phyloP scores from a whole-genome alignment of 73 alveolate genomes.

The Diophrys sp. region DNA sequence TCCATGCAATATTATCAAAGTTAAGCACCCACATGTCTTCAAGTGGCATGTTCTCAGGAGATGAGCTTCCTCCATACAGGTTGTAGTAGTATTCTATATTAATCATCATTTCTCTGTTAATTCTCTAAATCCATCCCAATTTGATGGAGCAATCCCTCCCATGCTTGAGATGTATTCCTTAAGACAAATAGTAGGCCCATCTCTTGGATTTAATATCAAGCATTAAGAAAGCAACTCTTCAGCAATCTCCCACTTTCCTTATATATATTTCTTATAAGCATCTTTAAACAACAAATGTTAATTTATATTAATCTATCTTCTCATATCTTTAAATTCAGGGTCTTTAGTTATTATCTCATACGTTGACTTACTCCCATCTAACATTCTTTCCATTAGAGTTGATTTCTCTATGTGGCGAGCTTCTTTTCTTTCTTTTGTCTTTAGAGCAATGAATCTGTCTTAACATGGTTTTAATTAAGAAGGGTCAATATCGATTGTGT shows the following conservation, averaged over 20 bases:
- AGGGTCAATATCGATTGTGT: constrained; percentile 11
- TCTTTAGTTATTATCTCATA: too few relatives aligned
- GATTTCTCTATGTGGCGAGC: too few relatives aligned
- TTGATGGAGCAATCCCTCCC: too few relatives aligned
- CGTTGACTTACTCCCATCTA: too few relatives aligned
- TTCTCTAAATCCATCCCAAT: constrained; percentile 68
- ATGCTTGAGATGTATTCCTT: constrained; percentile 32
- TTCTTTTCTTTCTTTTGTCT: too few relatives aligned
- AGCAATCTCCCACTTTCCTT: constrained; percentile 62
- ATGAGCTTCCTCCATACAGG: constrained; percentile 33
- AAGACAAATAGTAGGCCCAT: constrained; percentile 13
- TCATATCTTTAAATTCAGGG: too few relatives aligned
- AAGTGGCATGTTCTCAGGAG: constrained; percentile 24
- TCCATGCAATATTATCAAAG: constrained; percentile 29
- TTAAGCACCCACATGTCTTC: constrained; percentile 46
- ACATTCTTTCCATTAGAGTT: too few relatives aligned
- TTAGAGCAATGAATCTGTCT: too few relatives aligned
- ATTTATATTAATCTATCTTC: neutral
- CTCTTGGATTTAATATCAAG: neutral
- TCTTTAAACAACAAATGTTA: constrained; percentile 10
- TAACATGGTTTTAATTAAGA: too few relatives aligned
- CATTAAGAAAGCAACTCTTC: constrained; percentile 23
- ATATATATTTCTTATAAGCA: constrained; percentile 35
- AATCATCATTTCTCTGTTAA: constrained; percentile 52
- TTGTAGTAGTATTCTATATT: constrained; percentile 13